Percentiles rank a stretch among this genome's conserved stretches.
These are phyloP conservation scores for Diaporthe citriasiana DNA, from an alignment of 2,329 filamentous ascomycete genomes.

Conservation along the genomic window DNA sequence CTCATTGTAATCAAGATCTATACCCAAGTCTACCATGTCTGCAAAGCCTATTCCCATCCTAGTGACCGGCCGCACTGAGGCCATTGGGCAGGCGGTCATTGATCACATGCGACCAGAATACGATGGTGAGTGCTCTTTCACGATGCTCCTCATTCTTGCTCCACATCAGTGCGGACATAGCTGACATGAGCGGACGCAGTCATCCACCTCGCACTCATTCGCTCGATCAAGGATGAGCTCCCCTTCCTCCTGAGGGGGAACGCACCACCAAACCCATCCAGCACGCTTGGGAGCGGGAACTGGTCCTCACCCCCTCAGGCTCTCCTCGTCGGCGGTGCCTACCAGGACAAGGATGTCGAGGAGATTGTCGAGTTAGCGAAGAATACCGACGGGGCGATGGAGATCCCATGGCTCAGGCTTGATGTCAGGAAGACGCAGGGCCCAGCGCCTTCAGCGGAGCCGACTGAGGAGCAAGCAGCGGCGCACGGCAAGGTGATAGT, in stretches of 20 bases:
- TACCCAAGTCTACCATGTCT: slow-evolving; percentile 9
- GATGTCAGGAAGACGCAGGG: slow-evolving; percentile 28
- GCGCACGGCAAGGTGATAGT: slow-evolving; percentile 49
- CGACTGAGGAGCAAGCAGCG: slow-evolving; percentile 27
- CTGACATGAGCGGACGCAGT: slow-evolving; percentile 34
- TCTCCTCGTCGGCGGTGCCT: slow-evolving; percentile 47
- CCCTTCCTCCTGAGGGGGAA: slow-evolving; percentile 44
- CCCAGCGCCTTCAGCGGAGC: slow-evolving; percentile 36
- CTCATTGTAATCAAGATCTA: neutral
- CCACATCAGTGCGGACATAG: fast-evolving
- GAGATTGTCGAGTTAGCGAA: slow-evolving; percentile 33
- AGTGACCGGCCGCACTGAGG: slow-evolving; percentile 15
- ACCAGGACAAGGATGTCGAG: slow-evolving; percentile 44
- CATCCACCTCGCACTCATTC: slow-evolving; percentile 45
- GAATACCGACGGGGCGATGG: neutral
- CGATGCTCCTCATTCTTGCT: neutral
- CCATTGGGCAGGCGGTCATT: neutral
- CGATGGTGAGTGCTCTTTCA: neutral
- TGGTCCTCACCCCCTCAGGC: slow-evolving; percentile 42
- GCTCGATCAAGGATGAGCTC: slow-evolving; percentile 44
- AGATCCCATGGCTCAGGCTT: slow-evolving; percentile 39
- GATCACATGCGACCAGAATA: slow-evolving; percentile 25
- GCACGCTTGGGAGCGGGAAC: slow-evolving; percentile 43
- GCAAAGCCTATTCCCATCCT: slow-evolving; percentile 26
- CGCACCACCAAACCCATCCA: slow-evolving; percentile 37